Evolutionary conservation across 2,329 filamentous ascomycete species (phyloP).

Genomic region (Cylindrodendrum hubeiense): DNA sequence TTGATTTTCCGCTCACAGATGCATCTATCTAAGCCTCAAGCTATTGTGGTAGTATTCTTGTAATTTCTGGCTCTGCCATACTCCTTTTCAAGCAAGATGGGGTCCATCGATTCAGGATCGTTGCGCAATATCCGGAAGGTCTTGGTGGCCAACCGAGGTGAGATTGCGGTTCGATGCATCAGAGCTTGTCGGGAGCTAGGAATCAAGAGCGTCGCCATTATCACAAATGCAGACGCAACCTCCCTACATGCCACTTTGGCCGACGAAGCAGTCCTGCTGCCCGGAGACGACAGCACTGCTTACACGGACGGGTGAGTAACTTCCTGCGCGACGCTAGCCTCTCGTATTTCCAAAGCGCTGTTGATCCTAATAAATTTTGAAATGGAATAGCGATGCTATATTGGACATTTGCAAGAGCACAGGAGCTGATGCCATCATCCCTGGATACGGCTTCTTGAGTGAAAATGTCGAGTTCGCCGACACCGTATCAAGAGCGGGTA

Average conservation of each 20-base stretch:
- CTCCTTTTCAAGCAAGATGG: too few species aligned
- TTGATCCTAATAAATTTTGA: slow-evolving; percentile 8
- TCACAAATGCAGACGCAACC: slow-evolving; percentile 62
- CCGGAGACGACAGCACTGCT: slow-evolving; percentile 50
- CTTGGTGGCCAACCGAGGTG: slow-evolving; percentile 70
- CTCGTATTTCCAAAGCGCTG: not conserved
- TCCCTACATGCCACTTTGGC: slow-evolving; percentile 57
- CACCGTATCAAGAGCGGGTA: slow-evolving; percentile 62
- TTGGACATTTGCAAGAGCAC: slow-evolving; percentile 54
- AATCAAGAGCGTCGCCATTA: slow-evolving; percentile 66
- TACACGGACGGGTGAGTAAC: slow-evolving; percentile 49
- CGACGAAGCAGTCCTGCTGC: slow-evolving; percentile 64
- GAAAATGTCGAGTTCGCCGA: slow-evolving; percentile 64
- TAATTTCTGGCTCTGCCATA: too few species aligned
- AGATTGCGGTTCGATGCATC: slow-evolving; percentile 67
- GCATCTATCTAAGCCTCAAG: too few species aligned
- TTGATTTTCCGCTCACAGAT: too few species aligned
- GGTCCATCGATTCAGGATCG: too few species aligned
- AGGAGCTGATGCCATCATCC: slow-evolving; percentile 66
- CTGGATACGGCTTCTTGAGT: slow-evolving; percentile 33
- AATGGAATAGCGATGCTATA: slow-evolving; percentile 34
- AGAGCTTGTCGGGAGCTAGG: slow-evolving; percentile 58
- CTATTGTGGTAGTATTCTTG: too few species aligned
- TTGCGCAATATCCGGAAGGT: slow-evolving; percentile 46
- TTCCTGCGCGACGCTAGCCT: too few species aligned